These are phyloP conservation scores for Linanthus parryae DNA, from an alignment of 148 eudicot genomes.

Conservation along the genomic window DNA sequence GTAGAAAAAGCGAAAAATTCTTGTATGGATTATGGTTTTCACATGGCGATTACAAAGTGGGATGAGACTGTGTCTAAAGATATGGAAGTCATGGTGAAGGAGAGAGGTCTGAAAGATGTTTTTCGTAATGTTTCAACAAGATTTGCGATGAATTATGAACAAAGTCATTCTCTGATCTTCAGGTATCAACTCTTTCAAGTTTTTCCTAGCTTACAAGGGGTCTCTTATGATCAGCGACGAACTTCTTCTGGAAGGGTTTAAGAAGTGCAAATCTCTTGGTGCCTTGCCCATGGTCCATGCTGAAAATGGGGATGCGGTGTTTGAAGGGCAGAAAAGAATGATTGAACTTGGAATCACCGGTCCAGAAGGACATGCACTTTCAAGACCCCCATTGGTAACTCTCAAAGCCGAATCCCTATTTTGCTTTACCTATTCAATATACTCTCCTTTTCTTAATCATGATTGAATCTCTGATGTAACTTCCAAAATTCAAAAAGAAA, in stretches of 20 bases:
- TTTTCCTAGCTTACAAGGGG: slow-evolving; percentile 96
- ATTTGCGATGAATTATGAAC: not conserved
- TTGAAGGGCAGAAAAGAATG: slow-evolving; percentile 98
- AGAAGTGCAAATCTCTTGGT: slow-evolving; percentile 91
- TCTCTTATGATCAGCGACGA: slow-evolving; percentile 85
- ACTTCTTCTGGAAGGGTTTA: slow-evolving; percentile 78
- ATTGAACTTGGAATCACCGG: slow-evolving; percentile 98
- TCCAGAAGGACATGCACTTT: slow-evolving; percentile 98
- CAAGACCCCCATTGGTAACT: slow-evolving; percentile 93
- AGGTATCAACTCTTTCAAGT: slow-evolving; percentile 98
- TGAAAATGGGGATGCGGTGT: slow-evolving; percentile 97
- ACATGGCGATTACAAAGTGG: slow-evolving; percentile 97
- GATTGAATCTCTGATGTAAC: no score
- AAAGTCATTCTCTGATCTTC: slow-evolving; percentile 7
- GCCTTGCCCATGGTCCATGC: slow-evolving; percentile 99
- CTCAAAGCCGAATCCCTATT: no score
- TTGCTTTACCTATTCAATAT: no score
- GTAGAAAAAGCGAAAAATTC: slow-evolving; percentile 57
- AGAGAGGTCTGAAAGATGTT: slow-evolving; percentile 52
- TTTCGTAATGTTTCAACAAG: not conserved
- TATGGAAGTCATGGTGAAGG: slow-evolving; percentile 93
- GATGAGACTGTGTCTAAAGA: slow-evolving; percentile 75
- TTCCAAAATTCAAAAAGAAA: no score
- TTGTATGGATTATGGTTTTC: slow-evolving; percentile 97
- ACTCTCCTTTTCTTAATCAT: no score